A percentile compares a stretch with the other conserved stretches of the same genome.
These are phyloP conservation scores for Scortechinia acanthostroma DNA, from an alignment of 2,329 filamentous ascomycete species.

Conservation along the genomic window DNA sequence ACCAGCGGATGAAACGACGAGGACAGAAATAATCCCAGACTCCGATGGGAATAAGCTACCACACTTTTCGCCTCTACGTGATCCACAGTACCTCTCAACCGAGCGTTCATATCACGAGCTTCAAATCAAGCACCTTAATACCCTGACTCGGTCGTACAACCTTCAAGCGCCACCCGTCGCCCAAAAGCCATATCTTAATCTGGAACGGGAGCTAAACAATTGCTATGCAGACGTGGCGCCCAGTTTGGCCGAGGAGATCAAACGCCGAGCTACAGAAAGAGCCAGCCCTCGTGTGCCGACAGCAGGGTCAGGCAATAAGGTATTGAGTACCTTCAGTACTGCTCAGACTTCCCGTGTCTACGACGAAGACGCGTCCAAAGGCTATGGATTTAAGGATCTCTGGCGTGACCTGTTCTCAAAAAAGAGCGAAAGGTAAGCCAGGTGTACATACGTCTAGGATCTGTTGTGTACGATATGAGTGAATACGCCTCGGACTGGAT, in stretches of 20 bases:
- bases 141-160: conserved; percentile 56
- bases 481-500: no score
- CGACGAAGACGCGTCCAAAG: conserved; percentile 45
- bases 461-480: neutral
- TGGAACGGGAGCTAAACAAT: conserved; percentile 52
- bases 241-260: conserved; percentile 45
- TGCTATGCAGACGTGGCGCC: conserved; percentile 61
- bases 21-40: conserved; percentile 5
- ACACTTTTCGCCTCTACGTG: conserved; percentile 40
- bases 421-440: neutral
- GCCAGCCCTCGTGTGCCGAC: neutral
- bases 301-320: neutral
- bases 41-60: neutral
- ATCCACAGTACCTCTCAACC: conserved; percentile 45
- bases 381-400: conserved; percentile 59
- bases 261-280: conserved; percentile 33
- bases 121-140: conserved; percentile 50
- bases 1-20: neutral
- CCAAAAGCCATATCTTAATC: conserved; percentile 57
- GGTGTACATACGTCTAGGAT: neutral
- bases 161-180: conserved; percentile 58
- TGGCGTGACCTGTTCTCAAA: conserved; percentile 49
- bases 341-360: conserved; percentile 36
- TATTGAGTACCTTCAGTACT: conserved; percentile 6
- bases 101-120: conserved; percentile 53